phyloP scores from a whole-genome alignment of 331 rosid species.

The Prunus yedoensis region DNA sequence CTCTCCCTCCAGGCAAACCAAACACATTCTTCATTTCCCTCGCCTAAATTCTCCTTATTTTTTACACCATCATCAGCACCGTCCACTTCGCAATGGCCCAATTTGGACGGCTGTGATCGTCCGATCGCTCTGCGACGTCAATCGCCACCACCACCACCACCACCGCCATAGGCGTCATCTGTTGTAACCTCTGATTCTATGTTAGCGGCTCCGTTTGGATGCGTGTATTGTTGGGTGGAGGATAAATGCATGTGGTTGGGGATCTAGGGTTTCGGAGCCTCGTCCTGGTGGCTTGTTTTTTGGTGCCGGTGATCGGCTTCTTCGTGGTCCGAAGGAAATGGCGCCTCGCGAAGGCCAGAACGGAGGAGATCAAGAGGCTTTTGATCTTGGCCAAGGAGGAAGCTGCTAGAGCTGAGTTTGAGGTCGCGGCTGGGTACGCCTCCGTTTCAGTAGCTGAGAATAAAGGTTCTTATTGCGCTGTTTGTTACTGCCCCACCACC shows the following conservation, averaged over 20 bases:
- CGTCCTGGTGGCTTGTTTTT: conserved; percentile 49
- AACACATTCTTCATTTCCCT: conserved; percentile 6
- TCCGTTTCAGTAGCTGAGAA: conserved; percentile 18
- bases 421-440: conserved; percentile 43
- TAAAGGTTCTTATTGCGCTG: conserved; percentile 52
- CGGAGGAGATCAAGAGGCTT: conserved; percentile 80
- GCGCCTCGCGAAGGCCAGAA: conserved; percentile 57
- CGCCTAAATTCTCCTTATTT: not conserved
- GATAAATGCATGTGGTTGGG: conserved; percentile 77
- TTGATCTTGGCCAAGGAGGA: conserved; percentile 75
- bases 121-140: conserved; percentile 16
- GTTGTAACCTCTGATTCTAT: conserved; percentile 36
- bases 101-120: conserved; percentile 19
- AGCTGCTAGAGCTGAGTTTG: conserved; percentile 73
- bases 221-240: conserved; percentile 41
- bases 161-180: conserved; percentile 14
- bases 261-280: conserved; percentile 84
- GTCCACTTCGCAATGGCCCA: not conserved
- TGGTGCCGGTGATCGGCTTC: conserved; percentile 52
- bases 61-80: not conserved
- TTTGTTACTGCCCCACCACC: conserved; percentile 71
- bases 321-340: conserved; percentile 61
- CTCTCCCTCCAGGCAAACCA: conserved; percentile 1
- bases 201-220: conserved; percentile 48
- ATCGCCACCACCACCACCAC: conserved; percentile 11